Evolutionary conservation across 352 stramenopile genomes (phyloP), one percentile per base, ranked within the genome.

Genomic region (Phytophthora megakarya): DNA sequence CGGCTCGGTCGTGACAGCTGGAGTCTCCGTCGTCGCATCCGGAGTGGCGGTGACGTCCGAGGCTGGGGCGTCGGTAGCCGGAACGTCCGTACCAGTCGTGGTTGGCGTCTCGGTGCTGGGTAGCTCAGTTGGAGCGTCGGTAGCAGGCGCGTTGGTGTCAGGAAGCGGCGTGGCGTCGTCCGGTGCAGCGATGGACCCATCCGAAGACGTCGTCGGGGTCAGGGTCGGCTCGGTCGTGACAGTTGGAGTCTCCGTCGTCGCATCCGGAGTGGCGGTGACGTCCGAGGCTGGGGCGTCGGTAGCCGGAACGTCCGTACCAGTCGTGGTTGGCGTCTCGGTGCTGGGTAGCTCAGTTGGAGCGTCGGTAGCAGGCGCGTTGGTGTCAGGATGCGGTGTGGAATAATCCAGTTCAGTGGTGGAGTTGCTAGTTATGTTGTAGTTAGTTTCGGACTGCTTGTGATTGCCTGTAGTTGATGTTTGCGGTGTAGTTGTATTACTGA

Each of bases 11-110:
- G 53, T 46, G 12, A 21, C 19, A 8, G 13, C 16, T 19, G 53
- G 53, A 15, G 10, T 12, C 39, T 61, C 32, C 9, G 53, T 61
- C 8, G 42, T n/a, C 5, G 18, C 42, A 44, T 46, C 32, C 18
- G 52, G 1, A 6, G 21, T 13, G 3, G 21, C 15, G 7, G 43
- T 37, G 5, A 21, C 18, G 13, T 50, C 43, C 15, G 40, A 13
- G 4, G 49, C 35, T 42, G 48, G n/a, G 9, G 26, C 26, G 9
- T 5, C 26, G 26, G 40, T n/a, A 15, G 44, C 22, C 3, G 42
- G 13, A 26, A 6, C 16, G 25, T 50, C 22, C 22, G 23, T 33
- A 12, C 13, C 10, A 50, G 44, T 37, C 16, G 44, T 50, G 4
- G 47, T 28, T 12, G 46, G 28, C 28, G 18, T 8, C 30, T 40